Base-by-base conservation (phyloP, 139 green algal genomes). In the Picochlorum sp. region DNA sequence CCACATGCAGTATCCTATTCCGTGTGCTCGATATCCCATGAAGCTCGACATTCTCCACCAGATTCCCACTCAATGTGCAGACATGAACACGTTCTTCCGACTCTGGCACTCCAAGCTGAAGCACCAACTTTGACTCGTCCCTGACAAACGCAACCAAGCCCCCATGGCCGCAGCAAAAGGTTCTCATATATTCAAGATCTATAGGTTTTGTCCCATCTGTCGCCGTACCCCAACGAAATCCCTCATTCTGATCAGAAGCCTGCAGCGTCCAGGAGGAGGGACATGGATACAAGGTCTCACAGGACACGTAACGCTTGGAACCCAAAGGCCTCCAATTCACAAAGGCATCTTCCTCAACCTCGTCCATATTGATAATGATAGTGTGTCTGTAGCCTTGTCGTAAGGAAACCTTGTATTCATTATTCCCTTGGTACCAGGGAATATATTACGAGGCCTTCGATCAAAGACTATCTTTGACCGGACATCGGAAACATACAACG, bases 101-200 rank as follows among this genome's bases (percentile, higher is more conserved):
- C 30, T 67, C 15, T 18, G 54, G 34, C 2, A 47, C 37, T 2
- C 70, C 70, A 45, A 70, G 24, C n/a, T 70, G 66, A 9, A 89
- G 63, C 38, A 95, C 73, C 16, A 93, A 76, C 58, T 88, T 85
- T 18, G 60, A 60, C 34, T 95, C 86, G 69, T 97, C 90, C 0
- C 89, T 73, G 13, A 92, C 69, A 15, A 76, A 71, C 0, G 89
- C 91, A 14, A 97, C 80, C 10, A 89, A 90, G 6, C 90, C 90
- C 7, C 85, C 91, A 69, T 78, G 90, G 0, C 68, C 62, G 0
- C 78, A 77, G 13, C 49, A 75, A 28, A 69, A 73, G 16, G 73
- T 23, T 21, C 71, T 3, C 20, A 30, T 20, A 30, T 55, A 21
- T 20, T 55, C 47, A 6, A 34, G 10, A 30, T 8, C 30, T 59